phyloP scores from a whole-genome alignment of 73 alveolate genomes.

The Stentor roeselii region DNA sequence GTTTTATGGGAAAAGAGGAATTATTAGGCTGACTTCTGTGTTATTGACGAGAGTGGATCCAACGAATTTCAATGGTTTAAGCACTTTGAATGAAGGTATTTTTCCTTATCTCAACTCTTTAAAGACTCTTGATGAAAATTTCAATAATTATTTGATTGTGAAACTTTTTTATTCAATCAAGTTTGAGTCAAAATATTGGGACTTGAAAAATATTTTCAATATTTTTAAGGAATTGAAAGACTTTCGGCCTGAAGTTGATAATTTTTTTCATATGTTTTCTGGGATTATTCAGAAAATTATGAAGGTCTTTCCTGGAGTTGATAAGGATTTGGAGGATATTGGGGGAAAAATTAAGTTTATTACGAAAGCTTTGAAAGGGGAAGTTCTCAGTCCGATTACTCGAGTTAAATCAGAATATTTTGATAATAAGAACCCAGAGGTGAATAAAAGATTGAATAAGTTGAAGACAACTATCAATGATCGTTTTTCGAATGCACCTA shows the following conservation, averaged over 20 bases:
- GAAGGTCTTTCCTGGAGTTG: no score
- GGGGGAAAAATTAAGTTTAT: not conserved
- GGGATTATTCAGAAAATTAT: not conserved
- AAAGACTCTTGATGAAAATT: not conserved
- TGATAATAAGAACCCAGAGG: not conserved
- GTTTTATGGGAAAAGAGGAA: not conserved
- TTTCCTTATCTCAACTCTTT: not conserved
- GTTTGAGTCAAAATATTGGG: not conserved
- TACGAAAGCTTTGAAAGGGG: not conserved
- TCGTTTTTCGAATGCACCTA: no score
- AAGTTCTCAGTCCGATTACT: not conserved
- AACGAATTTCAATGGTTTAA: not conserved
- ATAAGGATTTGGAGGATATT: not conserved
- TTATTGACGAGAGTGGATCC: not conserved
- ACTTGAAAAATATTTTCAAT: no score
- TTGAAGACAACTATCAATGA: not conserved
- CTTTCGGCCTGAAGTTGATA: not conserved
- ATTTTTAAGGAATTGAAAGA: not conserved
- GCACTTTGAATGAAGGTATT: not conserved
- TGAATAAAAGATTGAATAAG: not conserved
- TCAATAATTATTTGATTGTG: not conserved
- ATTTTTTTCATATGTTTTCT: not conserved
- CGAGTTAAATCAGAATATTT: not conserved
- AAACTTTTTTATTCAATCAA: no score
- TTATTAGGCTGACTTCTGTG: not conserved